Base-by-base conservation (phyloP, 331 rosid genomes). In the Quercus tomentella region DNA sequence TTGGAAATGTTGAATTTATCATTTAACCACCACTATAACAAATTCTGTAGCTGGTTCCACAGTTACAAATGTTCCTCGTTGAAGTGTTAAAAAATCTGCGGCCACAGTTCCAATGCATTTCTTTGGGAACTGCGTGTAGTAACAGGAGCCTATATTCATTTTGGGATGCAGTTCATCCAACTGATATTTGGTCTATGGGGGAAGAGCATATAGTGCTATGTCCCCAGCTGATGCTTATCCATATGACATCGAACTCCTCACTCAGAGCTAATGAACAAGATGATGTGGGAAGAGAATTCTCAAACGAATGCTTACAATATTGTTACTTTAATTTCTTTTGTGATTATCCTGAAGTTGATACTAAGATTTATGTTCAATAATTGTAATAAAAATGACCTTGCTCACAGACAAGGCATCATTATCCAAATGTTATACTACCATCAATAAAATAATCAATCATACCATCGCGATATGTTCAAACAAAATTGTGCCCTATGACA, bases 141-240 rank as follows among this genome's bases (percentile, higher is more conserved):
- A 71, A 83, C 28, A 71, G 72, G 49, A 75, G 3, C 22, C 17
- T 9, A 6, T 79, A 79, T 26, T 7, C 51, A 11, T 7, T 37
- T 37, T 37, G 43, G 43, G 43, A 37, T 37, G 43, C 43, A 37
- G 43, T 37, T 37, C 43, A 83, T 69, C 83, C 87, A 1, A 62
- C 78, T 4, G 81, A 16, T 30, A 70, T 63, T 7, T 11, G 16
- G 14, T 6, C 22, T 1, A 56, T 3, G 79, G 52, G n/a, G 41
- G 4, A 16, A 78, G 86, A 68, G 79, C 80, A 31, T 73, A 77
- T 21, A 56, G 57, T 14, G 68, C 82, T 12, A 6, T 37, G 63
- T 15, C 20, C 11, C 52, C 76, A 28, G 37, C 22, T 7, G 86
- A 82, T 56, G 31, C 72, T 23, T 8, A 66, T 55, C 82, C 82